Evolutionary conservation across 805 yeast genomes (phyloP).

Genomic region (Ogataea minuta): DNA sequence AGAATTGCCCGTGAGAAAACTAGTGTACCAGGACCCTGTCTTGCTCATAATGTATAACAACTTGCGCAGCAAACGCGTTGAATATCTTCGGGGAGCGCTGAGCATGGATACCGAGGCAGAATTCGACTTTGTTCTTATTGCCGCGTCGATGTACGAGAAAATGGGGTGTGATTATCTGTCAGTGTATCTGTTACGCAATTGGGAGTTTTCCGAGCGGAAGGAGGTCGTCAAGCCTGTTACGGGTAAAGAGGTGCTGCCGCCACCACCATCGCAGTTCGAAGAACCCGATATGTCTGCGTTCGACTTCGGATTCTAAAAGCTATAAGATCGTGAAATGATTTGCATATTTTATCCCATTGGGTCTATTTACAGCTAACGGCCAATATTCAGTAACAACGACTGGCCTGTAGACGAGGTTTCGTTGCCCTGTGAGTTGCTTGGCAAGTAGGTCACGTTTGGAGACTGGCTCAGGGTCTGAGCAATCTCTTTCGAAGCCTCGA

Average conservation of each 20-base stretch:
- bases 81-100: slow-evolving; percentile 49
- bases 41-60: slow-evolving; percentile 62
- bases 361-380: slow-evolving; percentile 44
- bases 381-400: slow-evolving; percentile 63
- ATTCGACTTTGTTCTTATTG: slow-evolving; percentile 57
- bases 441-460: slow-evolving; percentile 86
- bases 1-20: slow-evolving; percentile 39
- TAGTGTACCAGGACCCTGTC: slow-evolving; percentile 70
- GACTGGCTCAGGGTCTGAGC: slow-evolving; percentile 83
- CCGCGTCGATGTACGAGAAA: slow-evolving; percentile 65
- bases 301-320: slow-evolving; percentile 43
- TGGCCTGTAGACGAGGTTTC: slow-evolving; percentile 43
- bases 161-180: slow-evolving; percentile 92
- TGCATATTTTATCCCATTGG: no score
- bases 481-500: slow-evolving; percentile 95
- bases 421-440: slow-evolving; percentile 45
- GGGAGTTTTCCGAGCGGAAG: slow-evolving; percentile 50
- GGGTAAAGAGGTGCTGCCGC: slow-evolving; percentile 30
- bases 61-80: slow-evolving; percentile 52
- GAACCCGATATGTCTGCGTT: slow-evolving; percentile 81
- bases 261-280: slow-evolving; percentile 55
- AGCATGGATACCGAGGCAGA: slow-evolving; percentile 49
- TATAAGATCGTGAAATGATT: no score
- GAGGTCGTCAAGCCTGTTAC: background rate
- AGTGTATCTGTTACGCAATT: slow-evolving; percentile 56